Evolutionary conservation across 495 filamentous ascomycete species (phyloP).

Genomic region (Tuber magnatum): DNA sequence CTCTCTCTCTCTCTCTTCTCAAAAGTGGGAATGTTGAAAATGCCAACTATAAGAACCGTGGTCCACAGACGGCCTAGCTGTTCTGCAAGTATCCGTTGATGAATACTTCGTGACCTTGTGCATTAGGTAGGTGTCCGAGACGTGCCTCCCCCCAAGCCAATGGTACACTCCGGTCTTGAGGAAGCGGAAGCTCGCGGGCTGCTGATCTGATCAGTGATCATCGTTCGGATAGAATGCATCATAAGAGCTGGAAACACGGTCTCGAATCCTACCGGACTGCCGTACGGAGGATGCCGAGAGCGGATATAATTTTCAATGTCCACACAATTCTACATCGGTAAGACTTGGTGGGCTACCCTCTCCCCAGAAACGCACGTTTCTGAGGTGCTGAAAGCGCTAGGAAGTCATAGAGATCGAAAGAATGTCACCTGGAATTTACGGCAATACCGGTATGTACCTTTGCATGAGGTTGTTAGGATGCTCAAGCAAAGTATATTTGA

Average conservation of each 20-base stretch:
- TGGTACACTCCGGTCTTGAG: neutral
- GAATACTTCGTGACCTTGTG: neutral
- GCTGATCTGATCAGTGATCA: neutral
- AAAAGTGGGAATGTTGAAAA: neutral
- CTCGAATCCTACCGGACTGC: neutral
- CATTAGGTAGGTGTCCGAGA: neutral
- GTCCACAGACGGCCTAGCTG: neutral
- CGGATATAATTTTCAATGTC: neutral
- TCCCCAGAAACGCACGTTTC: neutral
- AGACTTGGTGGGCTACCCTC: neutral
- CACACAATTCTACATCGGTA: neutral
- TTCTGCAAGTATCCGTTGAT: neutral
- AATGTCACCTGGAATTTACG: neutral
- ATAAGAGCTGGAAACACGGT: neutral
- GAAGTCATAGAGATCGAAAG: neutral
- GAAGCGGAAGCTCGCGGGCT: neutral
- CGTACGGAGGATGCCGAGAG: neutral
- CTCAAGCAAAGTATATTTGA: neutral
- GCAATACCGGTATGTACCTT: neutral
- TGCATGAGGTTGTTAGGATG: neutral
- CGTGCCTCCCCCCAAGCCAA: neutral
- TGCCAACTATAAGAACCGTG: neutral
- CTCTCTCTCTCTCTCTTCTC: neutral
- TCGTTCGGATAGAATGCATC: neutral
- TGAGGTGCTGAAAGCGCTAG: neutral